Percentiles rank a stretch among this genome's conserved stretches.
Conservation (phyloP, 2,329 filamentous ascomycete species). For the Calonectria hawksworthii region DNA sequence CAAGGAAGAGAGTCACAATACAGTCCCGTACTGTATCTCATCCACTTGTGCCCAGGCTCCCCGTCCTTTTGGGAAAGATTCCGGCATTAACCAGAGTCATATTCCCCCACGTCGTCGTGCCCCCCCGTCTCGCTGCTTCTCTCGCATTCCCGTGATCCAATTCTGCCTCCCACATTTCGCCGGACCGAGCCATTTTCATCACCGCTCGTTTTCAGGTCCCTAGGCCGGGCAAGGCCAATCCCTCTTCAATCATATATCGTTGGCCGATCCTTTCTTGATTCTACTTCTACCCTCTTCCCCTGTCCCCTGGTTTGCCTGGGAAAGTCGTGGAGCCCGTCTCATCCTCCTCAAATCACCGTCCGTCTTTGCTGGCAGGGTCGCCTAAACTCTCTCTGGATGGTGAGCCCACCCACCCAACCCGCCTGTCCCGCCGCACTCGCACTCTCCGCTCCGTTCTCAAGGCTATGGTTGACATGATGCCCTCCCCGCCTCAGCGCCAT, state of each 20-base stretch:
- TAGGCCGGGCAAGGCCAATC: background rate
- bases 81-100: background rate
- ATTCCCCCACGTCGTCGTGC: background rate
- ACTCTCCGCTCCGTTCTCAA: slow-evolving; percentile 27
- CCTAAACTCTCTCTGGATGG: slow-evolving; percentile 34
- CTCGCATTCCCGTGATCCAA: slow-evolving; percentile 3
- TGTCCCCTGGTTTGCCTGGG: background rate
- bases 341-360: background rate
- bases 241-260: background rate
- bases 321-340: background rate
- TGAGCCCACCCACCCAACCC: slow-evolving; percentile 34
- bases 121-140: slow-evolving; percentile 3
- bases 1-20: background rate
- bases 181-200: slow-evolving; percentile 32
- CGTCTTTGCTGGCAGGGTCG: slow-evolving; percentile 13
- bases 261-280: background rate
- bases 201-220: background rate
- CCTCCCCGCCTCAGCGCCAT: slow-evolving; percentile 33
- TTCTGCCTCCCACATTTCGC: slow-evolving; percentile 23
- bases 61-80: slow-evolving; percentile 4
- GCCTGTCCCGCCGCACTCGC: slow-evolving; percentile 27
- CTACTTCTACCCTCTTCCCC: background rate
- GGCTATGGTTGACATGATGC: slow-evolving; percentile 32
- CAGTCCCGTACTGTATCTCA: background rate
- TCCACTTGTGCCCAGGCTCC: slow-evolving; percentile 1